These are phyloP conservation scores for Blastocrithidia nonstop DNA, from an alignment of 208 protist genomes.

Conservation along the genomic window DNA sequence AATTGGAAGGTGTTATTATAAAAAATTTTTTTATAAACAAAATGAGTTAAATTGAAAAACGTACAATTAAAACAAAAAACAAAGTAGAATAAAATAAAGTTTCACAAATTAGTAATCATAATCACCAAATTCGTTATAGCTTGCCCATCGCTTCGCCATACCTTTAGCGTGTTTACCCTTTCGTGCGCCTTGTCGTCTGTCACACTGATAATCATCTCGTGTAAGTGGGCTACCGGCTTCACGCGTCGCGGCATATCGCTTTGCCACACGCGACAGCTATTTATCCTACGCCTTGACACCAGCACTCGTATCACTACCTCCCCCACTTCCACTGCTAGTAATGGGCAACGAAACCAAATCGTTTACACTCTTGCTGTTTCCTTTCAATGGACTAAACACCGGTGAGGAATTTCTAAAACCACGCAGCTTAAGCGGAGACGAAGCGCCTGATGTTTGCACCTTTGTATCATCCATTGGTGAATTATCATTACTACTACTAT, in stretches of 20 bases:
- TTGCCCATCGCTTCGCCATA: conserved; percentile 19
- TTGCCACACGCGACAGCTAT: conserved; percentile 4
- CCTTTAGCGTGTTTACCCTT: conserved; percentile 68
- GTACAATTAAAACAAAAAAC: background rate
- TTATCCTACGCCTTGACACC: background rate
- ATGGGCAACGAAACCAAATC: too few relatives aligned
- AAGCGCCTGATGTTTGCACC: too few relatives aligned
- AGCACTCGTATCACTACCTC: background rate
- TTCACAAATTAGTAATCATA: conserved; percentile 14
- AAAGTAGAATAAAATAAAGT: background rate
- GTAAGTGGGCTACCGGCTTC: conserved; percentile 7
- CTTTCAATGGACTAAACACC: too few relatives aligned
- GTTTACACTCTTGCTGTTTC: conserved; percentile 1
- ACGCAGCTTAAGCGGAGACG: too few relatives aligned
- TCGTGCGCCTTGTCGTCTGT: conserved; percentile 23
- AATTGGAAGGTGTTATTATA: too few relatives aligned
- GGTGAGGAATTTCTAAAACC: too few relatives aligned
- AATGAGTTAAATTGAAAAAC: too few relatives aligned
- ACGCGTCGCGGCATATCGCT: background rate
- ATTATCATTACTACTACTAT: too few relatives aligned
- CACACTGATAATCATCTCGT: conserved; percentile 40
- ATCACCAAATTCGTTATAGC: conserved; percentile 18
- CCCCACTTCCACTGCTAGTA: too few relatives aligned
- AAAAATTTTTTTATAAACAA: too few relatives aligned
- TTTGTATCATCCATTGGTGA: too few relatives aligned